Evolutionary conservation across 441 rosid genomes (phyloP), one percentile per base, ranked within the genome.

Genomic region (Bocquillonia castaneifolia): DNA sequence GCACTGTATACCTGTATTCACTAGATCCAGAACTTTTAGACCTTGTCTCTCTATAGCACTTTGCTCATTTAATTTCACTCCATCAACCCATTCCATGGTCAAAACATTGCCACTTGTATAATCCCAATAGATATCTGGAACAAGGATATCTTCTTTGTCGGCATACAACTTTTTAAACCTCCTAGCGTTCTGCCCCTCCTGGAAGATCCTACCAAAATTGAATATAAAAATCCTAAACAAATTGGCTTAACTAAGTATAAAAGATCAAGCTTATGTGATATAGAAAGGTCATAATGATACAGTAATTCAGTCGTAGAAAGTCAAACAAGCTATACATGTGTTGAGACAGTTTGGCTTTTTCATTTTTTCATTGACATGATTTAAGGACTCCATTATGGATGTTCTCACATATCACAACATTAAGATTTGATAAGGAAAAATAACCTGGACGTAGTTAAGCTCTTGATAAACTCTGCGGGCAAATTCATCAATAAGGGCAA

Each of bases 51-150:
- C 89, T 61, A 93, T 90, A 44, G 96, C 97, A 39, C 69, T 91
- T 59, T 80, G 90, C 60, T 93, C 91, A 67, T 82, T 93, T 39
- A 93, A 75, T 74, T 93, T 93, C 51, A 93, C 88, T 50, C 99
- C 99, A n/a, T 88, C 84, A 20, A 93, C 90, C 99, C 99, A 93
- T 61, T 93, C 96, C 99, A 93, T 93, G 5, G 99, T 91, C 78
- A 93, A 74, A 36, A 93, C 95, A 76, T 91, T 89, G 66, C 83
- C 78, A 81, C 93, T 83, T 0, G 96, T 91, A 75, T 88, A 93
- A 62, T 91, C 89, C 99, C 99, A 93, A 75, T 76, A 91, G 72
- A 93, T 91, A 83, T 89, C 96, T 6, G 99, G 99, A 20, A 93
- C 99, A 52, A 91, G 77, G 70, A 91, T 84, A 72, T 86, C 91